These are phyloP conservation scores for Suillus variegatus DNA, from an alignment of 768 basidiomycete genomes.

Conservation along the genomic window DNA sequence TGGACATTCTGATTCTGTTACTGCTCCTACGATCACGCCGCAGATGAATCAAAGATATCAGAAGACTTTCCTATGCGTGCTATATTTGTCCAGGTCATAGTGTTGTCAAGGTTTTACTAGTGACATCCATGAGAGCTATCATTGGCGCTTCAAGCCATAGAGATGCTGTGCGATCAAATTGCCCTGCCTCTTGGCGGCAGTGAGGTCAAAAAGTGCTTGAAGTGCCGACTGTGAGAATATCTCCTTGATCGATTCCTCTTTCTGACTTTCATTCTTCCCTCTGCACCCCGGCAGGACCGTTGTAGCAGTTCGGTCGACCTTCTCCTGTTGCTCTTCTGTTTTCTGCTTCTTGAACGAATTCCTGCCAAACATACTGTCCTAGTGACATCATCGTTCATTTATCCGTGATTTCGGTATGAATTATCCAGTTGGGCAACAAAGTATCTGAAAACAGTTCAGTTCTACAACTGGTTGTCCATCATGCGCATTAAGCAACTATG, in stretches of 20 bases:
- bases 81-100: constrained; percentile 1
- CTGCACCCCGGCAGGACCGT: constrained; percentile 38
- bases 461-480: constrained; percentile 7
- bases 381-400: constrained; percentile 42
- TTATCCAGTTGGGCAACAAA: neutral
- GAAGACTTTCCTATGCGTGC: neutral
- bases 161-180: neutral
- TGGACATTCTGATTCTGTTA: neutral
- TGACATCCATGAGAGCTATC: constrained; percentile 4
- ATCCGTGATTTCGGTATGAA: constrained; percentile 17
- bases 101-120: neutral
- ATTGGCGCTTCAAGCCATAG: neutral
- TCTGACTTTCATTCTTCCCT: constrained; percentile 27
- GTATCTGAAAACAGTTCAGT: neutral
- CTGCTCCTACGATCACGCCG: neutral
- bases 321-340: constrained; percentile 8
- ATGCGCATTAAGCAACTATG: constrained; percentile 46
- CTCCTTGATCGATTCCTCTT: constrained; percentile 13
- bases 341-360: constrained; percentile 25
- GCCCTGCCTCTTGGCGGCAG: neutral
- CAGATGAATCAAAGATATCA: neutral
- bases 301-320: constrained; percentile 22
- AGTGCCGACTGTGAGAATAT: neutral
- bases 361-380: constrained; percentile 36
- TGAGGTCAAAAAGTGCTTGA: neutral